Conservation (phyloP, 164 flowering plant species). For the Umbellularia californica region DNA sequence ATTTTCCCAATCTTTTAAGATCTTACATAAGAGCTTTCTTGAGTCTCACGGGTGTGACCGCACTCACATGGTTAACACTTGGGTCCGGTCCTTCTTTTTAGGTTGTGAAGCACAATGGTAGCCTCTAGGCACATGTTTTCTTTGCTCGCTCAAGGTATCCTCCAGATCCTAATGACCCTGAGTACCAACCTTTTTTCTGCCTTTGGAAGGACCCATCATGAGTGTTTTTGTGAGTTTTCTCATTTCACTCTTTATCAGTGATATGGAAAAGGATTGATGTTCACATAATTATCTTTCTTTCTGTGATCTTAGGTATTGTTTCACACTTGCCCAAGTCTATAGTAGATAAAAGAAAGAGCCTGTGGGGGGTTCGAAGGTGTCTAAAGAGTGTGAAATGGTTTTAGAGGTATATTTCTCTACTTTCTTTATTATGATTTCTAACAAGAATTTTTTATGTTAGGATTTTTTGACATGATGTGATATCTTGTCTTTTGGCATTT, state of each 20-base stretch:
- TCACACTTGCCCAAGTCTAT: slow-evolving; percentile 75
- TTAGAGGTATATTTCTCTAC: slow-evolving; percentile 40
- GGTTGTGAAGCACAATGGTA: slow-evolving; percentile 86
- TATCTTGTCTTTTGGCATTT: too few species aligned
- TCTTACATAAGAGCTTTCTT: too few species aligned
- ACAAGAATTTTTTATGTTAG: too few species aligned
- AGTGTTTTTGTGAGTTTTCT: slow-evolving; percentile 8
- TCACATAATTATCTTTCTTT: background rate
- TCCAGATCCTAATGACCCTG: slow-evolving; percentile 89
- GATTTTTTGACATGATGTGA: too few species aligned
- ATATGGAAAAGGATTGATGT: background rate
- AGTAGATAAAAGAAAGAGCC: slow-evolving; percentile 61
- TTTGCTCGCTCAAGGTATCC: slow-evolving; percentile 90
- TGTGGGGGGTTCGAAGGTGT: slow-evolving; percentile 44
- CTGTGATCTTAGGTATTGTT: slow-evolving; percentile 58
- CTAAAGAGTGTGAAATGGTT: slow-evolving; percentile 30
- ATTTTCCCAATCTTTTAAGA: too few species aligned
- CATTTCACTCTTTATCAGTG: too few species aligned
- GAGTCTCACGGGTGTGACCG: too few species aligned
- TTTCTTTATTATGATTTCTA: too few species aligned
- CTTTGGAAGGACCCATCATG: slow-evolving; percentile 76
- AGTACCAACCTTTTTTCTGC: slow-evolving; percentile 61
- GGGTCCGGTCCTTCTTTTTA: slow-evolving; percentile 8
- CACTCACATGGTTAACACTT: too few species aligned
- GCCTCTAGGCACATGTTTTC: slow-evolving; percentile 80